Conservation (phyloP, 2,329 filamentous ascomycete genomes). For the Colletotrichum nymphaeae region DNA sequence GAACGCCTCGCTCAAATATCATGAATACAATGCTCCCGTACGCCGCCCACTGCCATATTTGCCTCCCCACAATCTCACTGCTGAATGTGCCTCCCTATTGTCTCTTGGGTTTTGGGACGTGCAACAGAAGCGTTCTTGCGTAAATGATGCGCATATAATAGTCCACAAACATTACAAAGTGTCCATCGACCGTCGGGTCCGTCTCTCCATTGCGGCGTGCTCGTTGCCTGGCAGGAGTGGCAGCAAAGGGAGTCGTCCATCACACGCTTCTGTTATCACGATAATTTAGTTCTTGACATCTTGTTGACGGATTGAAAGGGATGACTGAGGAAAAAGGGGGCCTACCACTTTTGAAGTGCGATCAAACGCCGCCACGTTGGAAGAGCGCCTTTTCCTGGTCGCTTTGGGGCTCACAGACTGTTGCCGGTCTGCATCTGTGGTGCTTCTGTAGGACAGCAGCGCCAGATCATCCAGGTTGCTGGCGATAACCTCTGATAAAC, state of each 20-base stretch:
- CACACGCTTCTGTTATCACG: not conserved
- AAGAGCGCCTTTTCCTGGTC: not conserved
- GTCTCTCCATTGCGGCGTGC: not conserved
- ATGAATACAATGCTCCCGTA: not conserved
- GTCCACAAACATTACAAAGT: not conserved
- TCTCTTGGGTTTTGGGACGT: not conserved
- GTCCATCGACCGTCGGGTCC: not conserved
- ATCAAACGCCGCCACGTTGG: not conserved
- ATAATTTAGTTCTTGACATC: not conserved
- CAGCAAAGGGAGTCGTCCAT: not conserved
- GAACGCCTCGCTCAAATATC: not conserved
- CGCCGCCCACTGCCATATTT: too few relatives aligned
- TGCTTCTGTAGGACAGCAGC: not conserved
- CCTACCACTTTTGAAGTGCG: not conserved
- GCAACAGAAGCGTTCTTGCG: not conserved
- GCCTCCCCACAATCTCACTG: too few relatives aligned
- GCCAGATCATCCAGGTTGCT: not conserved
- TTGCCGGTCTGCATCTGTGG: not conserved
- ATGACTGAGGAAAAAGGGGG: not conserved
- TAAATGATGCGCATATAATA: not conserved
- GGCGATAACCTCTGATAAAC: not conserved
- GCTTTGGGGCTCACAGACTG: not conserved
- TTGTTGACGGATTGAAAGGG: too few relatives aligned
- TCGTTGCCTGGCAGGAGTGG: not conserved
- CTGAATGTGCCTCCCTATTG: too few relatives aligned